Conservation (phyloP, 2,329 filamentous ascomycete species). For the Pseudogymnoascus verrucosus region DNA sequence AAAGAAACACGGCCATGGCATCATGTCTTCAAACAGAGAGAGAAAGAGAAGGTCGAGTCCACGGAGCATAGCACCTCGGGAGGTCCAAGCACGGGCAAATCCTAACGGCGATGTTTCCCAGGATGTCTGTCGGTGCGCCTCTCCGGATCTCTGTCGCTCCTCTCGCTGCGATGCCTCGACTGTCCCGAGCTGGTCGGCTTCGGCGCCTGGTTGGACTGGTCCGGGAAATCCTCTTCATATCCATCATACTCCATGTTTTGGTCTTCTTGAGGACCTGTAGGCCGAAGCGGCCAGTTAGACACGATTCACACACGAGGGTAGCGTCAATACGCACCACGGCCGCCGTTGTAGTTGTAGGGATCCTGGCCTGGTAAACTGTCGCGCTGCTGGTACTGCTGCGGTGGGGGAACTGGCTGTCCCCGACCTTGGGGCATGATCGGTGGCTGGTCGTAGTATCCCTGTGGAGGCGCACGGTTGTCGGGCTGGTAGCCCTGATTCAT, state of each 20-base stretch:
- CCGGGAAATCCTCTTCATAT: not conserved
- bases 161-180: not conserved
- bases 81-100: not conserved
- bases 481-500: not conserved
- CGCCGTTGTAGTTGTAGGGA: not conserved
- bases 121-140: not conserved
- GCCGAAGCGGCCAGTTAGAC: slow-evolving; percentile 4
- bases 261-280: slow-evolving; percentile 4
- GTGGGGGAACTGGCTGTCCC: not conserved
- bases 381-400: not conserved
- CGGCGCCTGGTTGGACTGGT: not conserved
- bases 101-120: not conserved
- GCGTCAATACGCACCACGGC: slow-evolving; percentile 2
- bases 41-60: not conserved
- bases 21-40: not conserved
- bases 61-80: not conserved
- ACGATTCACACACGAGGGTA: not conserved
- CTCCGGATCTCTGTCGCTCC: not conserved
- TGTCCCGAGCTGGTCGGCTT: not conserved
- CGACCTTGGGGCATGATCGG: not conserved
- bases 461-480: not conserved
- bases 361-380: slow-evolving; percentile 3
- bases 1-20: not conserved
- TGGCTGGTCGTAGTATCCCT: not conserved
- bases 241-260: slow-evolving; percentile 1